Base-by-base conservation (phyloP, 176 grass and related monocot genomes). In the Aegilops tauschii region DNA sequence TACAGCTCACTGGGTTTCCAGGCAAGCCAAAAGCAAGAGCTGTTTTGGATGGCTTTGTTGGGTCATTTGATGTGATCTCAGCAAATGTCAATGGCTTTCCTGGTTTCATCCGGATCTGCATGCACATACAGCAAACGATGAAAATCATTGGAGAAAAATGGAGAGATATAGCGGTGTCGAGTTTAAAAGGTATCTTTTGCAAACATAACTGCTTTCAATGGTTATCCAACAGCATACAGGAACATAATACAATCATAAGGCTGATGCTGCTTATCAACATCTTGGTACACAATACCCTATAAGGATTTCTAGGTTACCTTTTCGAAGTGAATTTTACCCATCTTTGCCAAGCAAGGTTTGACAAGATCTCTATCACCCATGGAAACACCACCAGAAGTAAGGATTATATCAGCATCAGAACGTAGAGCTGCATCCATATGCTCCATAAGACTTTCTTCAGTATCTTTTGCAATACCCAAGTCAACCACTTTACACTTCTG, bases 361-460 rank as follows among this genome's bases (percentile, higher is more conserved):
- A 98, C 92, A 54, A 98, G 93, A 86, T 96, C 97, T 65, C 89
- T 98, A 76, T 96, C 97, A 20, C 97, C 97, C 93, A 98, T 98
- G 73, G 93, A 98, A 85, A 98, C 87, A 83, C 97, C 97, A 63
- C 97, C 97, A 69, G 97, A 98, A 73, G 92, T 94, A 78, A 98
- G 78, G 37, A 98, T 88, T 61, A 98, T 84, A 91, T 98, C 92
- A 77, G 95, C 88, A 84, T 87, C 67, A 68, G 92, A 98, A 80
- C 11, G 25, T 30, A 94, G 61, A 88, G 92, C 92, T 9, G 40
- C 91, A 86, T 96, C 94, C 37, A 98, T 86, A 85, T 85, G 84
- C 74, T 90, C 79, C 72, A 75, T 42, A 64, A 98, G 58, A 91
- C 83, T 93, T 82, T 96, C 88, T 91, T 96, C 97, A 28, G 91